Evolutionary conservation across 83 land plant genomes (phyloP).

Genomic region (Thuja plicata): DNA sequence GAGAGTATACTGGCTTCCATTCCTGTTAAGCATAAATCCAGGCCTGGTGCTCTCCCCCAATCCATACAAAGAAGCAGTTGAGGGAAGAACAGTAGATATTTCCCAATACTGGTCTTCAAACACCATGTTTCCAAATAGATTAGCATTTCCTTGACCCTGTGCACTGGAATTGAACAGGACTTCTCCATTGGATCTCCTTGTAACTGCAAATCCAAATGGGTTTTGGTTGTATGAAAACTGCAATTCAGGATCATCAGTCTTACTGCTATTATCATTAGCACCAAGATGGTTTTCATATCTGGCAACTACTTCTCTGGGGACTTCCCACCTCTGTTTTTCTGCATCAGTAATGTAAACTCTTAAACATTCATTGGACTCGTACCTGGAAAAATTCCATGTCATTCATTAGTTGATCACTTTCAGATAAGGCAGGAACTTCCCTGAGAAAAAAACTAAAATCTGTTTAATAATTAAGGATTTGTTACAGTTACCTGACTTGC

Average conservation of each 20-base stretch:
- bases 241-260: neutral
- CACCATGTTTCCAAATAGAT: neutral
- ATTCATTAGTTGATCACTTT: too few relatives aligned
- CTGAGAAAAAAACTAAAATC: neutral
- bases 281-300: neutral
- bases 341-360: neutral
- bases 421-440: too few relatives aligned
- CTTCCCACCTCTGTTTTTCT: slow-evolving; percentile 15
- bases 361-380: neutral
- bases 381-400: neutral
- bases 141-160: neutral
- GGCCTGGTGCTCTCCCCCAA: slow-evolving; percentile 2
- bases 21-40: neutral
- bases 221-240: neutral
- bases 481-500: slow-evolving; percentile 30
- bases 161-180: neutral
- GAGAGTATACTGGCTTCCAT: neutral
- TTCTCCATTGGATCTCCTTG: neutral
- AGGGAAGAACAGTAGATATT: neutral
- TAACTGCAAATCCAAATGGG: neutral
- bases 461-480: neutral
- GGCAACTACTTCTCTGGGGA: neutral
- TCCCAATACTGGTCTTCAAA: slow-evolving; percentile 6
- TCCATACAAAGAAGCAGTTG: neutral
- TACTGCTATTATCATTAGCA: neutral